Percentiles rank a stretch among this genome's conserved stretches.
Conservation (phyloP, 1,139 yeast species). For the Saccharomycopsis phalli region DNA sequence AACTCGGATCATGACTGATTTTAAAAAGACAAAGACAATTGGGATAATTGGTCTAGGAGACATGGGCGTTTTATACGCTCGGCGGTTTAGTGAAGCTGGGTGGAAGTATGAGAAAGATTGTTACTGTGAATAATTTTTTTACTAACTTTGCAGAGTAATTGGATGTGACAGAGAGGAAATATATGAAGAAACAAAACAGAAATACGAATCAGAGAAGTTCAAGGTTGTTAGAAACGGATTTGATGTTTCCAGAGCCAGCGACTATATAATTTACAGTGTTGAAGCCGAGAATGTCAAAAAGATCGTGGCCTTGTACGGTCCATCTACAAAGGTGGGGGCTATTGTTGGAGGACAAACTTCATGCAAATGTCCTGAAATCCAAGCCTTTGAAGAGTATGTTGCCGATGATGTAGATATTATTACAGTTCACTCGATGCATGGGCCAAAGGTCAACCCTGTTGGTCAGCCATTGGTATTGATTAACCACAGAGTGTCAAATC, state of each 20-base stretch:
- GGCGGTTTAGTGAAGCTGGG: conserved; percentile 68
- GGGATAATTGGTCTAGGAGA: conserved; percentile 97
- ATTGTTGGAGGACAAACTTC: conserved; percentile 98
- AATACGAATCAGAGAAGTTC: conserved; percentile 39
- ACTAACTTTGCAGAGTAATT: conserved; percentile 39
- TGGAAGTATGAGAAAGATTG: conserved; percentile 41
- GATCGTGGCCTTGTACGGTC: conserved; percentile 71
- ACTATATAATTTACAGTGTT: conserved; percentile 78
- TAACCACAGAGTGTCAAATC: conserved; percentile 54
- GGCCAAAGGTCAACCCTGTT: conserved; percentile 79
- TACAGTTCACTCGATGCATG: conserved; percentile 87
- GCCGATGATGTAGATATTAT: conserved; percentile 78
- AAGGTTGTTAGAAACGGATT: conserved; percentile 67
- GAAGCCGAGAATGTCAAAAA: conserved; percentile 75
- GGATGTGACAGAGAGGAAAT: conserved; percentile 82
- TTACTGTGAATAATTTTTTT: not conserved
- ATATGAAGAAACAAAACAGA: conserved; percentile 39
- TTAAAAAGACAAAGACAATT: conserved; percentile 40
- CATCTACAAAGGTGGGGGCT: conserved; percentile 78
- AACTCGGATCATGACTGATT: conserved; percentile 2
- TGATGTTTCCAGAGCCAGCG: conserved; percentile 68
- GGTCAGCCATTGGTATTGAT: conserved; percentile 92
- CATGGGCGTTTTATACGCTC: conserved; percentile 88
- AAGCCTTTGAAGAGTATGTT: conserved; percentile 66
- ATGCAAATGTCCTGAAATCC: conserved; percentile 84